These are phyloP conservation scores for Daldinia loculata DNA, from an alignment of 495 filamentous ascomycete species.

Conservation along the genomic window DNA sequence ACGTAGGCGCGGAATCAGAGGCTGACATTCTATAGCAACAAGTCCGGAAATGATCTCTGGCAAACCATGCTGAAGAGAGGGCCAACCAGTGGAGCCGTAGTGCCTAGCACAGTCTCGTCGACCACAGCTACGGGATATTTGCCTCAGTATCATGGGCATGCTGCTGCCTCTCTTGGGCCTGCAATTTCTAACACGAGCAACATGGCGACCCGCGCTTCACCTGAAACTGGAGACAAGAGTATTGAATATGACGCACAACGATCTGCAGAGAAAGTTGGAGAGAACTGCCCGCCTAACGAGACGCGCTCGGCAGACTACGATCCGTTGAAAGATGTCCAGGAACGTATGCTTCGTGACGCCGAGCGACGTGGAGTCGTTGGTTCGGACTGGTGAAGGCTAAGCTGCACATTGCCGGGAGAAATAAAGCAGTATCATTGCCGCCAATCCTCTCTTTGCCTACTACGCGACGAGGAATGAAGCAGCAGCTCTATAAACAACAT, in stretches of 20 bases:
- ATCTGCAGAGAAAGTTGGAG: conserved; percentile 48
- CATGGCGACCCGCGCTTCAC: conserved; percentile 36
- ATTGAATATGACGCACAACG: conserved; percentile 39
- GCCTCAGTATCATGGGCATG: conserved; percentile 56
- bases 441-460: conserved; percentile 6
- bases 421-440: neutral
- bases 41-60: conserved; percentile 50
- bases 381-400: conserved; percentile 40
- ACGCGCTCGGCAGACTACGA: conserved; percentile 43
- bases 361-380: conserved; percentile 45
- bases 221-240: conserved; percentile 40
- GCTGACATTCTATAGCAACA: conserved; percentile 38
- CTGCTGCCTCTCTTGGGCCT: conserved; percentile 54
- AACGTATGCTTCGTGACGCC: conserved; percentile 45
- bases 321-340: conserved; percentile 36
- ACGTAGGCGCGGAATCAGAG: neutral
- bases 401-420: neutral
- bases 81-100: conserved; percentile 47
- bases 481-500: conserved; percentile 26
- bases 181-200: conserved; percentile 45
- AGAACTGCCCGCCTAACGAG: conserved; percentile 54
- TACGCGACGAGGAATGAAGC: neutral
- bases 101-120: conserved; percentile 54
- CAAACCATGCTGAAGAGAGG: conserved; percentile 55
- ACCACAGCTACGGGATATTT: conserved; percentile 58